A percentile compares a stretch with the other conserved stretches of the same genome.
These are phyloP conservation scores for Caloboletus firmus DNA, from an alignment of 1,284 basidiomycete genomes.

Conservation along the genomic window DNA sequence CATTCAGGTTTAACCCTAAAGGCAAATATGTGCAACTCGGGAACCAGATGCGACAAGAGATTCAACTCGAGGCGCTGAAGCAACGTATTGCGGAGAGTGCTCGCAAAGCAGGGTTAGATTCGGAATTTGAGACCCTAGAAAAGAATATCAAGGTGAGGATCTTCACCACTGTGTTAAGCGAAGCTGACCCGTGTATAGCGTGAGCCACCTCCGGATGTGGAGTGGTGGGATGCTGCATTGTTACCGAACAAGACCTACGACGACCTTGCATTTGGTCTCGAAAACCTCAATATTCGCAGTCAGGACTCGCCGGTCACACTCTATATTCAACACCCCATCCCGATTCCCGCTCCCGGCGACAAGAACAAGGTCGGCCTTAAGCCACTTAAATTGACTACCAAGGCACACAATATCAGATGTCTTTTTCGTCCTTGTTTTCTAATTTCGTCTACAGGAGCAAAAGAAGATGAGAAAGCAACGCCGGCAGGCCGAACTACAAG, in stretches of 20 bases:
- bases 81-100: conserved; percentile 90
- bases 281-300: conserved; percentile 60
- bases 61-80: conserved; percentile 88
- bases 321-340: conserved; percentile 96
- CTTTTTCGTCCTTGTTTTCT: conserved; percentile 1
- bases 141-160: conserved; percentile 74
- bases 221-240: conserved; percentile 98
- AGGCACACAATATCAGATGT: conserved; percentile 42
- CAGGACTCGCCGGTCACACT: conserved; percentile 80
- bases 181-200: conserved; percentile 48
- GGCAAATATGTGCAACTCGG: conserved; percentile 88
- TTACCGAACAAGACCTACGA: conserved; percentile 79
- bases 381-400: conserved; percentile 88
- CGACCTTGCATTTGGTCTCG: conserved; percentile 61
- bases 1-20: conserved; percentile 84
- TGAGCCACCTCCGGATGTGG: conserved; percentile 82
- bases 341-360: conserved; percentile 88
- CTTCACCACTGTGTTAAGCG: neutral
- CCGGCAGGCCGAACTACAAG: conserved; percentile 86
- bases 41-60: conserved; percentile 82
- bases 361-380: conserved; percentile 76
- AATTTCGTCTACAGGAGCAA: conserved; percentile 62
- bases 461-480: conserved; percentile 95
- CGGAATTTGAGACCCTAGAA: conserved; percentile 88
- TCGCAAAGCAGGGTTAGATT: conserved; percentile 89